Conservation (phyloP, 2,329 filamentous ascomycete genomes). For the Penicillium verrucosum region DNA sequence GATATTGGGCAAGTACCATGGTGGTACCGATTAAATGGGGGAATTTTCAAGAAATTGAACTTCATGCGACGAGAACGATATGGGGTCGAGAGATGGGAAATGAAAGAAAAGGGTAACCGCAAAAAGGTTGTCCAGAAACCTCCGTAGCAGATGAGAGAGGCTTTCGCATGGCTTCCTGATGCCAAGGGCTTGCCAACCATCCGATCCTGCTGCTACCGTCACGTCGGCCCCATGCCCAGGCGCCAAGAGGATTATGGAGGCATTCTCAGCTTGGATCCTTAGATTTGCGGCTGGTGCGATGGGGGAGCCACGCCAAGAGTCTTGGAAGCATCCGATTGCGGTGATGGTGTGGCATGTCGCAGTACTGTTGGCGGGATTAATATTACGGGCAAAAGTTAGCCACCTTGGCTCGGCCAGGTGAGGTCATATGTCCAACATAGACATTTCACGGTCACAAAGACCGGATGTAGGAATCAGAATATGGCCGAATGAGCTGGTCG, state of each 20-base stretch:
- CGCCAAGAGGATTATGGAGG: constrained; percentile 3
- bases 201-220: neutral
- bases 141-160: neutral
- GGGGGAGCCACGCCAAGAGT: constrained; percentile 2
- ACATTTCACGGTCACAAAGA: neutral
- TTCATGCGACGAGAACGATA: neutral
- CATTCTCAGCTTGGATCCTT: neutral
- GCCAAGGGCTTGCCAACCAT: constrained; percentile 4
- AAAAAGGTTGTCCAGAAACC: neutral
- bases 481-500: neutral
- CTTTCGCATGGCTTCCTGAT: neutral
- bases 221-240: constrained; percentile 6
- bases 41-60: neutral
- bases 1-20: constrained; percentile 7
- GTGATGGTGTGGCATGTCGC: neutral
- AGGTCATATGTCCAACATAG: neutral
- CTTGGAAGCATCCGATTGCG: constrained; percentile 1
- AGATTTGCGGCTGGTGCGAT: neutral
- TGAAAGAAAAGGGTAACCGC: neutral
- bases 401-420: neutral
- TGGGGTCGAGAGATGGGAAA: neutral
- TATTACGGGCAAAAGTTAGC: neutral
- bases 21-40: neutral
- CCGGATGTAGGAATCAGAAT: neutral
- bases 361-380: neutral